Percentiles rank a stretch among this genome's conserved stretches.
phyloP scores from a whole-genome alignment of 768 basidiomycete genomes.

The Strobilomyces dryophilus region DNA sequence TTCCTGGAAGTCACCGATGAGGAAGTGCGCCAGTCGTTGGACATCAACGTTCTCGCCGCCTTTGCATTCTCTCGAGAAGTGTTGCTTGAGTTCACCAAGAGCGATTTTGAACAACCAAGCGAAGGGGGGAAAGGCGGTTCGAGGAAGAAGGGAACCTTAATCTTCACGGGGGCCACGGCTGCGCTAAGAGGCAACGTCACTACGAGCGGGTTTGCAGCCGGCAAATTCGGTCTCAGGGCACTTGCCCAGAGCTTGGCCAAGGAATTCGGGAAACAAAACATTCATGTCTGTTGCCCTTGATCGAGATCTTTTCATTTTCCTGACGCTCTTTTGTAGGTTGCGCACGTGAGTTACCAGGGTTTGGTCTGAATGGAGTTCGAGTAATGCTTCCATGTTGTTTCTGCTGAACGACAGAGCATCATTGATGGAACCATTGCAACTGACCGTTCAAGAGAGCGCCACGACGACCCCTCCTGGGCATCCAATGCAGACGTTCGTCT shows the following conservation, averaged over 20 bases:
- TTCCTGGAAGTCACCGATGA: conserved; percentile 62
- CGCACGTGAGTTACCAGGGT: conserved; percentile 49
- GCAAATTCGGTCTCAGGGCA: conserved; percentile 59
- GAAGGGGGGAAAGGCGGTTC: conserved; percentile 34
- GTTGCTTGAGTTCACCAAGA: conserved; percentile 56
- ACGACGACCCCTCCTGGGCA: conserved; percentile 37
- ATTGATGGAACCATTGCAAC: conserved; percentile 61
- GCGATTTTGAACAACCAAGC: conserved; percentile 40
- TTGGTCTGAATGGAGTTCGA: not conserved
- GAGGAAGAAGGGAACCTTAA: conserved; percentile 60
- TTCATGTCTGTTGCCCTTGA: conserved; percentile 46
- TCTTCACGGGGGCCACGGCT: conserved; percentile 75
- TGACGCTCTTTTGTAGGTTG: conserved; percentile 38
- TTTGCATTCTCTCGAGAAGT: conserved; percentile 63
- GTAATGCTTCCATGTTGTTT: not conserved
- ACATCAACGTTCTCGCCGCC: conserved; percentile 52
- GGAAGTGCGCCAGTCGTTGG: conserved; percentile 48
- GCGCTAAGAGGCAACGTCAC: conserved; percentile 55
- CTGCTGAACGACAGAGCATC: conserved; percentile 42
- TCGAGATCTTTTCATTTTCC: not conserved
- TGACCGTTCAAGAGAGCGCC: conserved; percentile 29
- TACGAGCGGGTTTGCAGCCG: conserved; percentile 61
- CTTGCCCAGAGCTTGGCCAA: conserved; percentile 70
- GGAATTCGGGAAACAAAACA: conserved; percentile 71
- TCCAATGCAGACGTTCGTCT: conserved; percentile 47